Evolutionary conservation across 1,284 basidiomycete species (phyloP).

Genomic region (Malassezia dermatis): DNA sequence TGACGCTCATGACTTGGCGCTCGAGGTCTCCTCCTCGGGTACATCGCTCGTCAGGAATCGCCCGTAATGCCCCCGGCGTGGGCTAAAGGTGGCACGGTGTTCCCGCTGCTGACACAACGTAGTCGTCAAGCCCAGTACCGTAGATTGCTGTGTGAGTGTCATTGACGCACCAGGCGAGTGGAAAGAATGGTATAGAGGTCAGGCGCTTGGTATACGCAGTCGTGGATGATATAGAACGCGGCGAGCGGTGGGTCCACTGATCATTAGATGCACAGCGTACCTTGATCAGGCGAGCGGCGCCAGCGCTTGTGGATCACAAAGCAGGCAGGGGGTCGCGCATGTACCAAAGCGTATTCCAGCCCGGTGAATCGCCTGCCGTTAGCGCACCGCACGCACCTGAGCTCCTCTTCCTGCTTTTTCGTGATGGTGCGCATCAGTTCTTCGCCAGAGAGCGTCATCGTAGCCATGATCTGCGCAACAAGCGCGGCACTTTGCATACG

Average conservation of each 20-base stretch:
- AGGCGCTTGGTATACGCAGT: slow-evolving; percentile 38
- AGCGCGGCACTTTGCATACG: slow-evolving; percentile 36
- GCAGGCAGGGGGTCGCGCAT: slow-evolving; percentile 20
- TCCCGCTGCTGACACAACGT: slow-evolving; percentile 22
- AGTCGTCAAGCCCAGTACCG: slow-evolving; percentile 23
- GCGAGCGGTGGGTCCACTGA: slow-evolving; percentile 19
- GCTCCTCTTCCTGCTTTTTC: slow-evolving; percentile 23
- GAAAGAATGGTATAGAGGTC: slow-evolving; percentile 37
- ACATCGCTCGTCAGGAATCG: slow-evolving; percentile 20
- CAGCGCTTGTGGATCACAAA: slow-evolving; percentile 39
- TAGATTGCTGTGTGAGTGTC: slow-evolving; percentile 24
- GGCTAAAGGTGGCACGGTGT: slow-evolving; percentile 26
- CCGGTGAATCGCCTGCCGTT: slow-evolving; percentile 27
- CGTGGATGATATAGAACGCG: slow-evolving; percentile 39
- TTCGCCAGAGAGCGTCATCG: neutral
- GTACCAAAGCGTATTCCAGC: slow-evolving; percentile 36
- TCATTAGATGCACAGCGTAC: slow-evolving; percentile 3
- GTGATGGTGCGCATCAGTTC: slow-evolving; percentile 6
- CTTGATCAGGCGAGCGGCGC: slow-evolving; percentile 17
- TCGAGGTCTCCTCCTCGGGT: neutral
- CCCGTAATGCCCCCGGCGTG: slow-evolving; percentile 34
- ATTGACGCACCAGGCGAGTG: slow-evolving; percentile 23
- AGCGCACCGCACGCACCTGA: slow-evolving; percentile 15
- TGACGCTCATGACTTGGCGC: neutral
- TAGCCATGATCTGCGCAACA: slow-evolving; percentile 1